phyloP scores from a whole-genome alignment of 2,329 filamentous ascomycete species.

The Aspergillus sp. region DNA sequence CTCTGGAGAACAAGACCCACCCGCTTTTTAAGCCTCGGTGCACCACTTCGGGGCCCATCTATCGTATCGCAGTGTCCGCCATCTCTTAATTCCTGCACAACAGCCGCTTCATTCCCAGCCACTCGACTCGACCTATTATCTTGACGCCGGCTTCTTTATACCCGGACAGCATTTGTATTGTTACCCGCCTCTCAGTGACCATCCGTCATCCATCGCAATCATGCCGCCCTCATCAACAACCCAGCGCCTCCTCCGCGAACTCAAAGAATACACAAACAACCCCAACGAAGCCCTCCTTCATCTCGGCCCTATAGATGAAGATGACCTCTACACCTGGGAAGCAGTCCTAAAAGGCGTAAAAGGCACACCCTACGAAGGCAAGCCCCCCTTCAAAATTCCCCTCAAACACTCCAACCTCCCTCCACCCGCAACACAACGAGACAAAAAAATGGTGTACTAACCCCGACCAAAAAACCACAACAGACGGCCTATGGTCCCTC shows the following conservation, averaged over 20 bases:
- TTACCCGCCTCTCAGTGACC: neutral
- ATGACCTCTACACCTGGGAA: conserved; percentile 63
- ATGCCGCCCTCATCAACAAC: conserved; percentile 46
- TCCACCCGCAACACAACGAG: conserved; percentile 2
- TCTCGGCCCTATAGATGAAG: conserved; percentile 61
- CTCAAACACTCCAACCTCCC: neutral
- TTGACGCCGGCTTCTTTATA: neutral
- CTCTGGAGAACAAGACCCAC: conserved; percentile 19
- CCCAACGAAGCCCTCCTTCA: conserved; percentile 62
- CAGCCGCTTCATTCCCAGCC: conserved; percentile 12
- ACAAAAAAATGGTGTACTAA: conserved; percentile 1
- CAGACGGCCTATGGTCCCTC: conserved; percentile 81
- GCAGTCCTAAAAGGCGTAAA: conserved; percentile 64
- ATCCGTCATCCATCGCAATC: neutral
- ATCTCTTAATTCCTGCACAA: conserved; percentile 8
- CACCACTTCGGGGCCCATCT: conserved; percentile 1
- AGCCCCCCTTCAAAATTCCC: conserved; percentile 2
- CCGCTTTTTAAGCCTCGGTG: conserved; percentile 20
- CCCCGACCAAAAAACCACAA: neutral
- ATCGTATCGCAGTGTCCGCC: neutral
- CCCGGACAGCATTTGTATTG: neutral
- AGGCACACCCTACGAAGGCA: conserved; percentile 66
- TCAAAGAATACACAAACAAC: conserved; percentile 60
- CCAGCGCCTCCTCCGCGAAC: conserved; percentile 66
- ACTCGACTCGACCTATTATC: conserved; percentile 5